A percentile compares a stretch with the other conserved stretches of the same genome.
phyloP scores from a whole-genome alignment of 2,329 filamentous ascomycete species.

The Exophiala bonariae region DNA sequence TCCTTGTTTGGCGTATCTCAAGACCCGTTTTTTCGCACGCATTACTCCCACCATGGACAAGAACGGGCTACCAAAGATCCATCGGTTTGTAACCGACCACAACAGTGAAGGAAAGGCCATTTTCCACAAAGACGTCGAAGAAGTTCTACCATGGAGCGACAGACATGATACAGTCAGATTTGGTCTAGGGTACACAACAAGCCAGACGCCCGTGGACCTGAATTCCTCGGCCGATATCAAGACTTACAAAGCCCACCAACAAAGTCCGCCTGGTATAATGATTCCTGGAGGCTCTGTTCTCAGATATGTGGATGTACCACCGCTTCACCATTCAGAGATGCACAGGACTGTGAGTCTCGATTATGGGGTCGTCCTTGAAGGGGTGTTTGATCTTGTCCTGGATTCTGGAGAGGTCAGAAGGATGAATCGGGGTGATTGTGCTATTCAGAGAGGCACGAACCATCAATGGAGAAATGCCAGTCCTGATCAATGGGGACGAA shows the following conservation, averaged over 20 bases:
- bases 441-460: constrained; percentile 50
- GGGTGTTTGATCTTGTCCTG: constrained; percentile 50
- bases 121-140: not conserved
- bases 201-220: constrained; percentile 3
- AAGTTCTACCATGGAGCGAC: constrained; percentile 6
- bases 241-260: constrained; percentile 3
- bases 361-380: constrained; percentile 55
- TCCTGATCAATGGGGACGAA: constrained; percentile 12
- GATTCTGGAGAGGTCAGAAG: constrained; percentile 49
- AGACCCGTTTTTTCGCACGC: no score
- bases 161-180: not conserved
- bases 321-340: constrained; percentile 42
- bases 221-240: constrained; percentile 2
- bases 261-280: constrained; percentile 7
- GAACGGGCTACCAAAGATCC: not conserved
- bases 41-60: no score
- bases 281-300: constrained; percentile 13
- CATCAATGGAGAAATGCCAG: constrained; percentile 39
- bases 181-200: constrained; percentile 5
- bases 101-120: not conserved
- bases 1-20: no score
- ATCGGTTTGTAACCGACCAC: constrained; percentile 6
- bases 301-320: constrained; percentile 45
- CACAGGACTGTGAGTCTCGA: constrained; percentile 57
- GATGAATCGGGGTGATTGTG: constrained; percentile 52